Evolutionary conservation across 257 asterid species (phyloP), one percentile per base, ranked within the genome.

Genomic region (Anisodus tanguticus): DNA sequence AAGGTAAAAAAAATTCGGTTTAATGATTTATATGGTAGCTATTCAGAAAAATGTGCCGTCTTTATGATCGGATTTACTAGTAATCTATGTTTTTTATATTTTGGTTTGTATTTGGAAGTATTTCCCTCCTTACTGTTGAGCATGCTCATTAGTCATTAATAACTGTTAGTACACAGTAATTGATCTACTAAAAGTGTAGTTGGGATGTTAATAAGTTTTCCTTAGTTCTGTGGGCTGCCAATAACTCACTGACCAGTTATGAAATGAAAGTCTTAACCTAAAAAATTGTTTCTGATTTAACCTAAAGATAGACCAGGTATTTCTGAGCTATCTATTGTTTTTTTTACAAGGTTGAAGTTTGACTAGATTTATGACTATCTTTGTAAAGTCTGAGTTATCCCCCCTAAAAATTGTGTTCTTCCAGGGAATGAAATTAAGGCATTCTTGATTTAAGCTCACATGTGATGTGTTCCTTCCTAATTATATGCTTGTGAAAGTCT

Each of bases 1-100:
- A 97, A 97, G 99, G 99, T 41, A 41, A 41, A 41, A 41, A 5
- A 41, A 41, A 41, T 1, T 45, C 4, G n/a, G 17, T 31, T 45
- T 58, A 31, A 2, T 19, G 60, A 84, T 43, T 60, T 7, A 26
- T 69, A 11, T 45, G 57, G 39, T 39, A 8, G 16, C 19, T 39
- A 2, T 6, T 4, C n/a, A 10, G 39, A 12, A 9, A 0, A 49
- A 74, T 47, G 80, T 74, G 60, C 7, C 1, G 3, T 12, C 10
- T 49, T 74, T 74, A 12, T 74, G 60, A 22, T 74, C 60, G 35
- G 35, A 31, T 31, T 31, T 31, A 31, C 35, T 31, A 31, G 35
- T 31, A 31, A 31, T 31, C 35, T 31, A 49, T 49, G 45, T 49
- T 49, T 49, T 8, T 49, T 49, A 49, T 49, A 9, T 49, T 12